Evolutionary conservation across 495 filamentous ascomycete genomes (phyloP).

Genomic region (Annulohypoxylon maeteangense): DNA sequence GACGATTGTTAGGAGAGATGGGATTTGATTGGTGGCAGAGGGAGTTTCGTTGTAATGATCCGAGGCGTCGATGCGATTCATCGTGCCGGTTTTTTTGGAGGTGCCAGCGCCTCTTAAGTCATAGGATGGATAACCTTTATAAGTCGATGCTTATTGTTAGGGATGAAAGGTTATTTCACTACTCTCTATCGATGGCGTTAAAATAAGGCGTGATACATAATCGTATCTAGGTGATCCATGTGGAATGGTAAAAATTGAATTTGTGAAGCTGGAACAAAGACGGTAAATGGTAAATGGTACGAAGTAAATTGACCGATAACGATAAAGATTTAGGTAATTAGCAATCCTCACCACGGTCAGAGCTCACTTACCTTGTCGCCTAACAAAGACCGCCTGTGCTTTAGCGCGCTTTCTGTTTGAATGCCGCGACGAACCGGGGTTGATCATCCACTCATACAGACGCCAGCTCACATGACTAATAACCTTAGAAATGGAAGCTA

Average conservation of each 20-base stretch:
- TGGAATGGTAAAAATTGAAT: background rate
- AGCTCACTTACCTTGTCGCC: conserved; percentile 2
- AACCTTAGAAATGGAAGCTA: background rate
- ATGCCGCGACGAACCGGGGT: conserved; percentile 27
- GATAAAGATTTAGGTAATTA: conserved; percentile 19
- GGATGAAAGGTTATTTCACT: background rate
- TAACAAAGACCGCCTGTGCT: conserved; percentile 1
- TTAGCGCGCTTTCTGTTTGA: conserved; percentile 27
- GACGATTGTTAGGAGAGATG: conserved; percentile 89
- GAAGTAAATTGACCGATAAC: conserved; percentile 2
- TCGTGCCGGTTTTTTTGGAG: conserved; percentile 55
- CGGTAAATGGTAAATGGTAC: background rate
- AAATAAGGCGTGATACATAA: background rate
- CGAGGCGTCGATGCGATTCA: conserved; percentile 91
- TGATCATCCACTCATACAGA: conserved; percentile 21
- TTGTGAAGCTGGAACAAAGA: conserved; percentile 15
- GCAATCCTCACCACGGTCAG: conserved; percentile 7
- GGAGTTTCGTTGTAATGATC: conserved; percentile 77
- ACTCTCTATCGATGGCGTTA: background rate
- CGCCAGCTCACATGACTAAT: conserved; percentile 38
- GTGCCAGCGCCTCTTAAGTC: background rate
- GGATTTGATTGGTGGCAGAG: conserved; percentile 65
- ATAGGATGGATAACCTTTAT: background rate
- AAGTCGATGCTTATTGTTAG: background rate
- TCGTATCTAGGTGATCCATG: background rate